Conservation (phyloP, 257 asterid genomes). For the Solanum arcanum region DNA sequence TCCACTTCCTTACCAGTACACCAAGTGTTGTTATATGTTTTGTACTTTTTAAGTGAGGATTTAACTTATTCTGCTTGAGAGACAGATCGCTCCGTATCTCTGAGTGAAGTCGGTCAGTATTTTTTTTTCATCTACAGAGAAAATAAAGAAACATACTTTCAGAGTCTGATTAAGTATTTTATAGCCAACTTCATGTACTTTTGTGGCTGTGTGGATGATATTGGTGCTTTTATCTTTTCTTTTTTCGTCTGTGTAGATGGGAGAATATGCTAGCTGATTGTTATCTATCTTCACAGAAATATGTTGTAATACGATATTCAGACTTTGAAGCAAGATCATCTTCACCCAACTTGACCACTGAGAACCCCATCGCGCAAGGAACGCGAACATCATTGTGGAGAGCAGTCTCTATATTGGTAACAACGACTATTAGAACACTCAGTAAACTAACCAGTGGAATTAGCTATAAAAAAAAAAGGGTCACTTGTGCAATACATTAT, state of each 20-base stretch:
- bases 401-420: neutral
- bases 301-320: neutral
- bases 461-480: neutral
- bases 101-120: neutral
- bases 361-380: neutral
- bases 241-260: neutral
- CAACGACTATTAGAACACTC: neutral
- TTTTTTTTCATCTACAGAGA: neutral
- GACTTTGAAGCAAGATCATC: neutral
- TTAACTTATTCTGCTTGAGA: neutral
- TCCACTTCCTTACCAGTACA: neutral
- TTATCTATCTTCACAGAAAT: neutral
- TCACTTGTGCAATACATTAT: neutral
- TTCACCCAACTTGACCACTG: neutral
- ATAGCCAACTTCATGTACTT: neutral
- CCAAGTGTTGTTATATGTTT: neutral
- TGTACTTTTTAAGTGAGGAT: neutral
- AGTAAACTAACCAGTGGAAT: neutral
- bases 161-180: neutral
- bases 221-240: neutral
- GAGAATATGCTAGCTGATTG: neutral
- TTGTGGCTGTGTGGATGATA: neutral
- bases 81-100: neutral
- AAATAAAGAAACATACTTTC: neutral
- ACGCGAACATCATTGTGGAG: neutral